Percentiles rank a stretch among this genome's conserved stretches.
Evolutionary conservation across 345 rosid species (phyloP).

Genomic region (Anacardium occidentale): DNA sequence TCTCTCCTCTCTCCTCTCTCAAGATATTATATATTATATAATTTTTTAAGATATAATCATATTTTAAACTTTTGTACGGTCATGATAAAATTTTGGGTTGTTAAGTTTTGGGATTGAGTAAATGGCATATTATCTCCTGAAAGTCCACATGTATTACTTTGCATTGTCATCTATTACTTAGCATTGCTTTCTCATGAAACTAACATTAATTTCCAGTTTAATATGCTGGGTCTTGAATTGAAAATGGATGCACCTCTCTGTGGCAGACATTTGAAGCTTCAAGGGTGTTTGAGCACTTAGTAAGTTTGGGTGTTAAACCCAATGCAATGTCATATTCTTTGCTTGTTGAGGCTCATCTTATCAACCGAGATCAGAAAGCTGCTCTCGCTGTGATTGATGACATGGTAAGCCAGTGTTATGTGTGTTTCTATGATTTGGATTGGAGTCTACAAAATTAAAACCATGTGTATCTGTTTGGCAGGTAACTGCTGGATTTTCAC

Average conservation of each 20-base stretch:
- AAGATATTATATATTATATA: too few relatives aligned
- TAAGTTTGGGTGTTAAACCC: conserved; percentile 77
- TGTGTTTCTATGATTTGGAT: conserved; percentile 2
- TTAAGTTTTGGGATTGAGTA: background rate
- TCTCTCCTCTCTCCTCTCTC: too few relatives aligned
- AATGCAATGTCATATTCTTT: conserved; percentile 70
- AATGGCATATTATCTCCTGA: background rate
- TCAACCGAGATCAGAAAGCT: conserved; percentile 76
- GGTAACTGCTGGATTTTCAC: conserved; percentile 75
- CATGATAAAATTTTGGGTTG: background rate
- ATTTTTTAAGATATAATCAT: background rate
- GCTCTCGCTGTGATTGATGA: conserved; percentile 64
- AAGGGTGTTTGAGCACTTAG: conserved; percentile 77
- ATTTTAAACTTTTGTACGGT: background rate
- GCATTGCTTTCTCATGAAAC: background rate
- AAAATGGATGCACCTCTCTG: conserved; percentile 17
- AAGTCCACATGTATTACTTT: background rate
- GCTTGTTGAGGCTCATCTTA: conserved; percentile 89
- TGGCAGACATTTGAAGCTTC: conserved; percentile 84
- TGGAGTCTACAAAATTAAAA: conserved; percentile 10
- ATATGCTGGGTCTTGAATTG: conserved; percentile 6
- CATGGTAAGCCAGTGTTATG: conserved; percentile 55
- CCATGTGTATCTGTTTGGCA: conserved; percentile 29
- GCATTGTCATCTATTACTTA: background rate
- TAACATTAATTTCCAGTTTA: conserved; percentile 1